Percentiles rank a stretch among this genome's conserved stretches.
phyloP scores from a whole-genome alignment of 78 protist species.

The Chrysochromulina tobinii region DNA sequence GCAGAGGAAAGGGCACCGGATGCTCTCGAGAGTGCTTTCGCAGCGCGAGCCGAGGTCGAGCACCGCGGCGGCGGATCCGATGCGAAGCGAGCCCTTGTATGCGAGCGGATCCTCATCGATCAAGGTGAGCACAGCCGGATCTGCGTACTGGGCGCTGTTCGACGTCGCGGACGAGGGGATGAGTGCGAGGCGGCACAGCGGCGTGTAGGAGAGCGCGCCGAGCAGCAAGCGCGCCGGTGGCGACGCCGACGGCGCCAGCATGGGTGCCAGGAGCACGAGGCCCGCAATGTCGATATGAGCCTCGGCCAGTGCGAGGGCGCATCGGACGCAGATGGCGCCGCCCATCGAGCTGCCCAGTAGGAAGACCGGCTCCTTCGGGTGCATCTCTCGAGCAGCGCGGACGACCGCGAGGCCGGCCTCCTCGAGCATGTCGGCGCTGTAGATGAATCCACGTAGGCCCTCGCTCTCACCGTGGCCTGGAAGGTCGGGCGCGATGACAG shows the following conservation, averaged over 20 bases:
- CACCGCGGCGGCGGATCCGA: background rate
- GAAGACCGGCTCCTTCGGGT: background rate
- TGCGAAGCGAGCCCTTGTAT: background rate
- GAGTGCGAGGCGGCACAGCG: background rate
- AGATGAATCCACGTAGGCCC: background rate
- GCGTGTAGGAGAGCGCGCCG: background rate
- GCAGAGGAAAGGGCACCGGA: background rate
- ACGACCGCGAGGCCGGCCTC: background rate
- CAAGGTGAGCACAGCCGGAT: background rate
- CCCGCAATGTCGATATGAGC: background rate
- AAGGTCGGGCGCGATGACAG: background rate
- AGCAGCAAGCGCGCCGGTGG: background rate
- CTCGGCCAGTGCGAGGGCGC: background rate
- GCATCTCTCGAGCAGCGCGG: background rate
- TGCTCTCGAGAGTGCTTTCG: background rate
- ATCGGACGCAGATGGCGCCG: background rate
- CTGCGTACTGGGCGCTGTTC: background rate
- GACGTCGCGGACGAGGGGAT: background rate
- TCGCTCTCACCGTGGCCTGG: constrained; percentile 13
- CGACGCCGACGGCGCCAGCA: background rate
- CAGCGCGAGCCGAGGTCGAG: background rate
- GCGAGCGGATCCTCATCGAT: background rate
- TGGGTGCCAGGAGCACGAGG: background rate
- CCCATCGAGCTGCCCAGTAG: background rate
- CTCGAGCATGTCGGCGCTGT: background rate